Percentiles rank a stretch among this genome's conserved stretches.
phyloP scores from a whole-genome alignment of 768 basidiomycete genomes.

The Serendipita indica region DNA sequence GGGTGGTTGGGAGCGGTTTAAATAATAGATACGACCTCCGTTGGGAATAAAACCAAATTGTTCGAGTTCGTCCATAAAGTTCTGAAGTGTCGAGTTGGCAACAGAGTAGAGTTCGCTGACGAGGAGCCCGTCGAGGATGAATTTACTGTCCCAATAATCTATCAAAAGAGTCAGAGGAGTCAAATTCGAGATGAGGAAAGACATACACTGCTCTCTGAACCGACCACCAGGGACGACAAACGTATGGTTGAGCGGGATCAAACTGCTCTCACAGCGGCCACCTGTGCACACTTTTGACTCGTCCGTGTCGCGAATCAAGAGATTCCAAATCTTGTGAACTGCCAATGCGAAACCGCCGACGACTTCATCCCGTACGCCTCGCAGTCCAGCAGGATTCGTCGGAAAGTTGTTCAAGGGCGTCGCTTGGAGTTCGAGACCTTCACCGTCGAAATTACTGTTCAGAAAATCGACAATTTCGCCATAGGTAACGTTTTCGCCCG shows the following conservation, averaged over 20 bases:
- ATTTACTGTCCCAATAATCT: conserved; percentile 61
- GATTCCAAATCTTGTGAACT: conserved; percentile 79
- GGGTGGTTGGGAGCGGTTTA: conserved; percentile 87
- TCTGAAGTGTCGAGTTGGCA: conserved; percentile 65
- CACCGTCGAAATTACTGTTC: conserved; percentile 61
- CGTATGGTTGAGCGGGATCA: conserved; percentile 83
- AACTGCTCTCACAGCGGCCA: conserved; percentile 56
- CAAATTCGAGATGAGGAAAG: conserved; percentile 13
- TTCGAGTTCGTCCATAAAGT: conserved; percentile 90
- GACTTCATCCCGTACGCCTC: conserved; percentile 53
- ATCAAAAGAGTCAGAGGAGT: background rate
- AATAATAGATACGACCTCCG: conserved; percentile 83
- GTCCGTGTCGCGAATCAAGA: conserved; percentile 66
- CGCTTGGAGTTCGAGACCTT: conserved; percentile 69
- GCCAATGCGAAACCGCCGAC: conserved; percentile 55
- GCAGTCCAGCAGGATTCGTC: conserved; percentile 47
- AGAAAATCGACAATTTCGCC: conserved; percentile 54
- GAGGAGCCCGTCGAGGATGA: conserved; percentile 80
- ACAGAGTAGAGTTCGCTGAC: conserved; percentile 59
- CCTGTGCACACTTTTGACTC: conserved; percentile 45
- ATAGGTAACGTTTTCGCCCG: conserved; percentile 38
- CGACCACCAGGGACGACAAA: conserved; percentile 82
- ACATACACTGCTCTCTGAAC: conserved; percentile 72
- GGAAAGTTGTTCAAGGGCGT: conserved; percentile 48
- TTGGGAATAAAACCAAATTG: conserved; percentile 85